These are phyloP conservation scores for Umbelopsis sp. DNA, from an alignment of 192 early-diverging fungal species.

Conservation along the genomic window DNA sequence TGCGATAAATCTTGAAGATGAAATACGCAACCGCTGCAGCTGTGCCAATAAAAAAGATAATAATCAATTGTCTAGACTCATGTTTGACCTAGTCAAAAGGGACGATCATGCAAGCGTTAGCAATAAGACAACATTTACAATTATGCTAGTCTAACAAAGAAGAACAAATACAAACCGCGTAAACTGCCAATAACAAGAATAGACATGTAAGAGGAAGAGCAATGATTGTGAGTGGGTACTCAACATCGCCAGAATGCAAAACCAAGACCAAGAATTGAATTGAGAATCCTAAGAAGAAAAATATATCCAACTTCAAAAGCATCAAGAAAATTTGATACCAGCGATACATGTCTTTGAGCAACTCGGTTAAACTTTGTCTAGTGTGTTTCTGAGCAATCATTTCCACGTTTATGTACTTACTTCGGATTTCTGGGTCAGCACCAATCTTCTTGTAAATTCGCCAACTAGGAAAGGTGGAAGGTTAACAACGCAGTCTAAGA, in stretches of 20 bases:
- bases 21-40: conserved; percentile 68
- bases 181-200: conserved; percentile 66
- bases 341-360: conserved; percentile 53
- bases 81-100: conserved; percentile 56
- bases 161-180: conserved; percentile 42
- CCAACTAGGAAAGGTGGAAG: conserved; percentile 42
- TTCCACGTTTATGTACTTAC: conserved; percentile 30
- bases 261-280: conserved; percentile 69
- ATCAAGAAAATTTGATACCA: conserved; percentile 81
- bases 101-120: neutral
- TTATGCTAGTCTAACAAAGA: neutral
- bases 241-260: conserved; percentile 42
- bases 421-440: conserved; percentile 61
- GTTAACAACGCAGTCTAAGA: neutral
- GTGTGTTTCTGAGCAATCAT: neutral
- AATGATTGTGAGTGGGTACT: conserved; percentile 54
- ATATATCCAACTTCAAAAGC: conserved; percentile 80
- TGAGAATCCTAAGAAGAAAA: conserved; percentile 78
- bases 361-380: neutral
- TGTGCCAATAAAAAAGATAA: conserved; percentile 59
- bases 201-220: conserved; percentile 60
- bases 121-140: neutral
- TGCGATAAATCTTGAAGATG: conserved; percentile 66
- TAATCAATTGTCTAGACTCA: conserved; percentile 65
- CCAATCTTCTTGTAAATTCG: conserved; percentile 65